Evolutionary conservation across 108 stramenopile genomes (phyloP).

Genomic region (Discostella stelligeroides): DNA sequence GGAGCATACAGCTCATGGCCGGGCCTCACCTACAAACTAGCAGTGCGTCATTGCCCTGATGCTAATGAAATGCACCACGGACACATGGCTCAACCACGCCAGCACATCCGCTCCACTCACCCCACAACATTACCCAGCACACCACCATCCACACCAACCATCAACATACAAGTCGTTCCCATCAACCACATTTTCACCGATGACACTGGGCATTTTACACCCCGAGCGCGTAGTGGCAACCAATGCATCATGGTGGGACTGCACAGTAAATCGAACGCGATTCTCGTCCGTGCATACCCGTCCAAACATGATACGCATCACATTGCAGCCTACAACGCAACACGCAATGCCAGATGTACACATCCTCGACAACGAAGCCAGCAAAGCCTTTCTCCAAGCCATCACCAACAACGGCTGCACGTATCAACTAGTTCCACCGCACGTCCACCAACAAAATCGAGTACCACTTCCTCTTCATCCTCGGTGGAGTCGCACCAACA

Average conservation of each 20-base stretch:
- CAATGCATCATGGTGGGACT: background rate
- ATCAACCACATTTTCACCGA: background rate
- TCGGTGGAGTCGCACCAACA: constrained; percentile 20
- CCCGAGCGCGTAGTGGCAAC: background rate
- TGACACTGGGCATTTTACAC: background rate
- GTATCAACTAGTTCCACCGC: constrained; percentile 41
- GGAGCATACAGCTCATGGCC: background rate
- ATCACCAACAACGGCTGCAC: background rate
- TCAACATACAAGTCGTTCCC: background rate
- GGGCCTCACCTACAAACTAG: background rate
- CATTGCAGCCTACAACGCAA: background rate
- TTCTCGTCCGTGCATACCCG: background rate
- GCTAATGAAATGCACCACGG: background rate
- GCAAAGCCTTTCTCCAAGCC: background rate
- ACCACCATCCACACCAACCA: background rate
- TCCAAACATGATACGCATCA: background rate
- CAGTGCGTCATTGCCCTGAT: background rate
- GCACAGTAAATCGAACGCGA: background rate
- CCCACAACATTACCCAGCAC: background rate
- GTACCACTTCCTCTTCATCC: constrained; percentile 44
- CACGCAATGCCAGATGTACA: background rate
- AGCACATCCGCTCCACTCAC: background rate
- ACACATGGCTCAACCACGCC: constrained; percentile 6
- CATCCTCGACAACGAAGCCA: background rate
- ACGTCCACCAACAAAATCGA: constrained; percentile 38